Percentiles rank a stretch among this genome's conserved stretches.
These are phyloP conservation scores for Hippophae tibetana DNA, from an alignment of 306 rosid genomes.

Conservation along the genomic window DNA sequence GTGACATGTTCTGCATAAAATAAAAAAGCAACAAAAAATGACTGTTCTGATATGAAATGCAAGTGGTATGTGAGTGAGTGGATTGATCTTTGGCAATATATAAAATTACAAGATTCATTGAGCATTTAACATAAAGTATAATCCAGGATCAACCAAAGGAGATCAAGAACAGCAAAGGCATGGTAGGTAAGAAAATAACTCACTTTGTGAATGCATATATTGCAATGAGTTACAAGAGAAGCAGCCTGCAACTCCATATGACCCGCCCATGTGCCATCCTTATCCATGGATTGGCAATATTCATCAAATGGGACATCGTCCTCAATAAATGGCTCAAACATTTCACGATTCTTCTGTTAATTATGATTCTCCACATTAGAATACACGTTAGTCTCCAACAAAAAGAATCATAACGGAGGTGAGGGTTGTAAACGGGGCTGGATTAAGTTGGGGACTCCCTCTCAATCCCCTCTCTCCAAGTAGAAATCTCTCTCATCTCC, in stretches of 20 bases:
- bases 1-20: constrained; percentile 58
- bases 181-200: constrained; percentile 12
- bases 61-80: not conserved
- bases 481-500: no score
- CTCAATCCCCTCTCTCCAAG: no score
- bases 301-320: constrained; percentile 75
- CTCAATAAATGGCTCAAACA: constrained; percentile 82
- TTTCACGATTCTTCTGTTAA: constrained; percentile 60
- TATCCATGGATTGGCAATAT: constrained; percentile 67
- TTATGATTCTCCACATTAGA: constrained; percentile 24
- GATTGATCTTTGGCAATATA: not conserved
- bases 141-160: constrained; percentile 8
- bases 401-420: not conserved
- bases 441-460: no score
- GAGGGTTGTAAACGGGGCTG: no score
- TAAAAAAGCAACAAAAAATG: constrained; percentile 15
- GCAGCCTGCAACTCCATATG: constrained; percentile 89
- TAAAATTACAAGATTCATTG: no score
- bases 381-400: not conserved
- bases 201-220: constrained; percentile 76
- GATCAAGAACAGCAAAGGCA: not conserved
- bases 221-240: constrained; percentile 64
- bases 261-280: constrained; percentile 88
- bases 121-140: no score
- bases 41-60: constrained; percentile 7